These are phyloP conservation scores for Yarrowia deformans DNA, from an alignment of 805 yeast species.

Conservation along the genomic window DNA sequence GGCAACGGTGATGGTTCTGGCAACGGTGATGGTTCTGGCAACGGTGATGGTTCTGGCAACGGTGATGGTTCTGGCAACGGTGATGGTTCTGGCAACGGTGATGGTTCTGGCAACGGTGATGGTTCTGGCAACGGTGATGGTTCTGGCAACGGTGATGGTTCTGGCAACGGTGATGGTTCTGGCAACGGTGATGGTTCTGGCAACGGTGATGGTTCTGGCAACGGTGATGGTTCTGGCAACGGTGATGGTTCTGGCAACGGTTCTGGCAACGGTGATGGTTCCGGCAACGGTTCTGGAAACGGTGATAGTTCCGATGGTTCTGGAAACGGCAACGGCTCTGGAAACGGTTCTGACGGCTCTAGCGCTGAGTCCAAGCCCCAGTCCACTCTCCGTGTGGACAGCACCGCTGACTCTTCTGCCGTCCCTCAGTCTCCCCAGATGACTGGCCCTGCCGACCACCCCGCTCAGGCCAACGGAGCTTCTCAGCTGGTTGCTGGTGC, in stretches of 20 bases:
- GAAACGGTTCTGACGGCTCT: neutral
- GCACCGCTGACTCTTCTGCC: neutral
- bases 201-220: neutral
- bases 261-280: neutral
- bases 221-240: no score
- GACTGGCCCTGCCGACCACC: neutral
- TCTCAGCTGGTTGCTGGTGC: slow-evolving; percentile 6
- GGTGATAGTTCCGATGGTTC: neutral
- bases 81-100: neutral
- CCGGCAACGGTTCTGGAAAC: neutral
- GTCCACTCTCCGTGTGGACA: slow-evolving; percentile 1
- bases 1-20: neutral
- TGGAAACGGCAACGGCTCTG: no score
- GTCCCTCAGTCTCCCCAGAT: neutral
- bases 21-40: neutral
- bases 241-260: neutral
- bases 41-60: neutral
- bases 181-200: neutral
- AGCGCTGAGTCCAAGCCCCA: neutral
- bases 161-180: neutral
- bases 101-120: neutral
- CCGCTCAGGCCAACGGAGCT: slow-evolving; percentile 27
- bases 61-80: neutral
- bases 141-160: neutral
- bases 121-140: neutral